Base-by-base conservation (phyloP, 768 basidiomycete species). In the Cystoderma amianthinum region DNA sequence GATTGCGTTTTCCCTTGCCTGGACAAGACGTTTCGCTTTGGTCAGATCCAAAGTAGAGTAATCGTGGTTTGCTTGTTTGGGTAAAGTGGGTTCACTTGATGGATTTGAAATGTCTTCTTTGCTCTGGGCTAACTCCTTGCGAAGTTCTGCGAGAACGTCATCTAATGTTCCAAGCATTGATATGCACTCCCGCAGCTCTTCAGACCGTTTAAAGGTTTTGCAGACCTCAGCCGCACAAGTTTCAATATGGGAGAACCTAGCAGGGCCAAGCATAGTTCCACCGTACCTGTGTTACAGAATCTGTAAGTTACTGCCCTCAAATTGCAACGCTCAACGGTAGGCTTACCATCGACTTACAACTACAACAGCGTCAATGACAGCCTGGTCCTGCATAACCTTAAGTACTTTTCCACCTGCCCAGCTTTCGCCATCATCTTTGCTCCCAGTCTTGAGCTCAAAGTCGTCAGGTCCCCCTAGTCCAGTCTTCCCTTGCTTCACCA, bases 361-460 rank as follows among this genome's bases (percentile, higher is more conserved):
- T 9, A 91, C 81, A 3, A 84, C 83, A 6, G 82, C 85, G 55
- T 92, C 89, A 19, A 90, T 69, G 13, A 80, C 69, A 1, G 77
- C 81, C 46, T 78, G 70, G n/a, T 66, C 63, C 51, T 78, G 71
- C 82, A 93, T 84, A 10, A 78, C 73, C 48, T 71, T 76, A 48
- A 85, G 55, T 20, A 87, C 67, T 45, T 69, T 72, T 12, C 62
- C 67, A 19, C 83, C 82, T 20, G 75, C 86, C 70, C 78, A 83
- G 48, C 73, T 73, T 60, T 91, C 90, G 3, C 80, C 85, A 38
- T 89, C 90, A 50, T 93, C 90, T 34, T 79, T 76, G 49, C 65
- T 72, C 1, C 79, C 84, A 3, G 68, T 66, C 44, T 63, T 58
- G 20, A 89, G 58, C 56, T 80, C 77, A 50, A 90, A 92, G 52